Base-by-base conservation (phyloP, 441 rosid species). In the Bruguiera hainesii region DNA sequence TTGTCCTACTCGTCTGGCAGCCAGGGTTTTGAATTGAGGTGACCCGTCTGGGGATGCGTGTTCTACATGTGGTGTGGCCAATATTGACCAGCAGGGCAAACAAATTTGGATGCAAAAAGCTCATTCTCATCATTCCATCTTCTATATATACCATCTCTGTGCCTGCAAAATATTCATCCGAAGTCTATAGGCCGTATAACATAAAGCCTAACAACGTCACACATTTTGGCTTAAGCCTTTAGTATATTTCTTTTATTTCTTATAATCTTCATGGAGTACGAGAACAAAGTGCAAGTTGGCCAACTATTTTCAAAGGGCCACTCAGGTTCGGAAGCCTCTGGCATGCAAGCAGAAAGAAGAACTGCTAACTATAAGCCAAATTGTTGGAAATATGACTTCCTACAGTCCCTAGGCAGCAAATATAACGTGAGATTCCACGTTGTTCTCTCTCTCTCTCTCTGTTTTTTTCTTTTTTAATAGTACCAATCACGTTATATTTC, bases 301-400 rank as follows among this genome's bases (percentile, higher is more conserved):
- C 42, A 46, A 19, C 30, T 21, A 57, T 0, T 25, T 71, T 29
- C 46, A 16, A 58, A 46, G 31, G 13, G 6, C 46, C 60, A 48
- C 21, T 13, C 52, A 30, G 37, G 55, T 5, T 58, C 66, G 6
- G 71, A 72, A 49, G 73, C 33, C 20, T 3, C 20, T 56, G 61
- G 61, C 7, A 48, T 1, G 13, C 25, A 4, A 19, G 74, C 61
- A 0, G 56, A 66, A 33, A 75, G 86, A 62, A 71, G 85, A 49
- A 78, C 81, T 15, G 80, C 82, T 31, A 48, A 73, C 68, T 85
- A 83, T 37, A 78, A 73, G 57, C 83, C 87, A 8, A 81, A 66
- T 79, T 78, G 80, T 58, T 83, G 89, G 89, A 78, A 76, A 39
- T 68, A 73, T 59, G 81, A 77, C 75, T 76, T 85, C 72, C 46